phyloP scores from a whole-genome alignment of 345 rosid genomes.

The Odontarrhena argentea region DNA sequence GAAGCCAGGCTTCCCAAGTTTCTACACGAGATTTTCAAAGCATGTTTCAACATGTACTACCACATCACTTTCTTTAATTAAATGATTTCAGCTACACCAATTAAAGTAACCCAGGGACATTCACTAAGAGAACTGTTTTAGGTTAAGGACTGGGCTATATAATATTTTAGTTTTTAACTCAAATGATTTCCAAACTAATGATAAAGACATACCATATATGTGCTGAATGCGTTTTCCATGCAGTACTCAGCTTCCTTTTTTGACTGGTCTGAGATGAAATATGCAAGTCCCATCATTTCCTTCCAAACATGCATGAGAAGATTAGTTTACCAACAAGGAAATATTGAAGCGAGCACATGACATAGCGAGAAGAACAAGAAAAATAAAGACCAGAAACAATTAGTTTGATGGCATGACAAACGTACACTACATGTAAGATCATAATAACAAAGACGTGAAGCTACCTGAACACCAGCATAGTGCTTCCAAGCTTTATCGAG shows the following conservation, averaged over 20 bases:
- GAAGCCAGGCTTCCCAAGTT: conserved; percentile 71
- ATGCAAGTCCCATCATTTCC: conserved; percentile 98
- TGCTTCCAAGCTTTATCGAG: conserved; percentile 98
- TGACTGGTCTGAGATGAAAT: conserved; percentile 93
- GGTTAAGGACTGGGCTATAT: conserved; percentile 11
- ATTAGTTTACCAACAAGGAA: conserved; percentile 22
- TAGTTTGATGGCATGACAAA: conserved; percentile 17
- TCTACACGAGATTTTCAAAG: conserved; percentile 50
- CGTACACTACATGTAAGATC: conserved; percentile 13
- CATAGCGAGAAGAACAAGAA: conserved; percentile 10
- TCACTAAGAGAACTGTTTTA: conserved; percentile 23
- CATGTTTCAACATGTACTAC: conserved; percentile 28
- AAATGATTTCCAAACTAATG: no score
- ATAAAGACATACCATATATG: conserved; percentile 68
- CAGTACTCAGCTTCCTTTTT: conserved; percentile 91
- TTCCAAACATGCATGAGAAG: conserved; percentile 44
- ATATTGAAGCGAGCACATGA: conserved; percentile 24
- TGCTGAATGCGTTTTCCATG: conserved; percentile 97
- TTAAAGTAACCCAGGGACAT: conserved; percentile 20
- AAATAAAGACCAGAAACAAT: conserved; percentile 11
- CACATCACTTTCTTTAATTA: conserved; percentile 16
- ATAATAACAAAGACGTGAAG: conserved; percentile 32
- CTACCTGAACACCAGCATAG: conserved; percentile 98
- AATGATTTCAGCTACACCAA: conserved; percentile 4
- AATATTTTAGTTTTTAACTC: no score